Conservation (phyloP, 2,329 filamentous ascomycete species). For the Apiospora saccharicola region DNA sequence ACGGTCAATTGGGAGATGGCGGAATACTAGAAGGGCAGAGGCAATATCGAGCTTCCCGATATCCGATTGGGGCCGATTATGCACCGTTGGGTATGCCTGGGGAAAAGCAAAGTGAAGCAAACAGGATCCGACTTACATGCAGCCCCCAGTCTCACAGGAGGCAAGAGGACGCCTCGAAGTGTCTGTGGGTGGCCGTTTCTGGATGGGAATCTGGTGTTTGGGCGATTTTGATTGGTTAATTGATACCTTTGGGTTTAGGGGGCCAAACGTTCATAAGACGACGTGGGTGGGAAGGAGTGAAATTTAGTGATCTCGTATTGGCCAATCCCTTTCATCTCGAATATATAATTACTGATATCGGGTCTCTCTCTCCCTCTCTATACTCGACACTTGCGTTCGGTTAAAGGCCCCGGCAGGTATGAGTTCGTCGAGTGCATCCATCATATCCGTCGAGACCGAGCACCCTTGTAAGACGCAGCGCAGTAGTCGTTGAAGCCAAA, state of each 20-base stretch:
- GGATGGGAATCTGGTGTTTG: not conserved
- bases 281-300: not conserved
- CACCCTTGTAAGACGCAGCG: not conserved
- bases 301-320: not conserved
- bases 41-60: not conserved
- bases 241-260: not conserved
- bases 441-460: not conserved
- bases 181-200: not conserved
- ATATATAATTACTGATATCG: constrained; percentile 10
- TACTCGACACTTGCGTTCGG: not conserved
- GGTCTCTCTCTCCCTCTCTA: not conserved
- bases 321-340: not conserved
- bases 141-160: not conserved
- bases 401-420: not conserved
- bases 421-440: not conserved
- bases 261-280: not conserved
- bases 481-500: not conserved
- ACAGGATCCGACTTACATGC: not conserved
- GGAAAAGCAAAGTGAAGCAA: constrained; percentile 11
- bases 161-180: not conserved
- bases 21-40: not conserved
- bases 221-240: constrained; percentile 1
- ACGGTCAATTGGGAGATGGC: constrained; percentile 5
- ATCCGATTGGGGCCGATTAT: not conserved
- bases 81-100: not conserved